phyloP scores from a whole-genome alignment of 176 grass and related monocot genomes.

The Aechmea fasciata region DNA sequence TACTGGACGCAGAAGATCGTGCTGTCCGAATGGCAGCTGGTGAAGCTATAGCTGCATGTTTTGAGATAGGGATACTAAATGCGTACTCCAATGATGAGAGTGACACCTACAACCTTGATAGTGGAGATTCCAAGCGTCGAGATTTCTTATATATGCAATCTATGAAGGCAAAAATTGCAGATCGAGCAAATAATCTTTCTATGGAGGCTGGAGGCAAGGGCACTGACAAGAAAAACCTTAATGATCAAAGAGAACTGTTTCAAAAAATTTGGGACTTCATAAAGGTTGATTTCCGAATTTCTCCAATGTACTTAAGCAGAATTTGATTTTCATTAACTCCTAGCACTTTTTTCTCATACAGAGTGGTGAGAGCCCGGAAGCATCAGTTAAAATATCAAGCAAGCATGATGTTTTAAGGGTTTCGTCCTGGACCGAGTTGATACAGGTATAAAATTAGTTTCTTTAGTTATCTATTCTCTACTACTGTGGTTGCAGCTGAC shows the following conservation, averaged over 20 bases:
- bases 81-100: constrained; percentile 34
- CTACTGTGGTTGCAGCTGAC: not conserved
- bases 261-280: constrained; percentile 75
- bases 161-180: constrained; percentile 79
- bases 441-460: constrained; percentile 43
- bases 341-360: constrained; percentile 18
- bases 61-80: constrained; percentile 78
- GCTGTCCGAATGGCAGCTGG: constrained; percentile 91
- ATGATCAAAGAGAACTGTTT: constrained; percentile 85
- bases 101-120: constrained; percentile 28
- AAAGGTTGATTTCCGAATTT: constrained; percentile 38
- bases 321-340: not conserved
- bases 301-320: not conserved
- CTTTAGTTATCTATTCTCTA: constrained; percentile 5
- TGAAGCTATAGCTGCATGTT: constrained; percentile 81
- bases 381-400: constrained; percentile 61
- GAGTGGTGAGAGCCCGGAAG: constrained; percentile 59
- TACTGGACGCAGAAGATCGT: constrained; percentile 68
- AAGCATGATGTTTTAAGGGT: constrained; percentile 60
- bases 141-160: constrained; percentile 70
- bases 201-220: constrained; percentile 83
- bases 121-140: constrained; percentile 43
- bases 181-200: constrained; percentile 52
- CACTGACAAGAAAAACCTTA: constrained; percentile 93
- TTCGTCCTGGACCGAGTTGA: constrained; percentile 80